Percentiles rank a stretch among this genome's conserved stretches.
These are phyloP conservation scores for Puccinia polysora DNA, from an alignment of 1,284 basidiomycete genomes.

Conservation along the genomic window DNA sequence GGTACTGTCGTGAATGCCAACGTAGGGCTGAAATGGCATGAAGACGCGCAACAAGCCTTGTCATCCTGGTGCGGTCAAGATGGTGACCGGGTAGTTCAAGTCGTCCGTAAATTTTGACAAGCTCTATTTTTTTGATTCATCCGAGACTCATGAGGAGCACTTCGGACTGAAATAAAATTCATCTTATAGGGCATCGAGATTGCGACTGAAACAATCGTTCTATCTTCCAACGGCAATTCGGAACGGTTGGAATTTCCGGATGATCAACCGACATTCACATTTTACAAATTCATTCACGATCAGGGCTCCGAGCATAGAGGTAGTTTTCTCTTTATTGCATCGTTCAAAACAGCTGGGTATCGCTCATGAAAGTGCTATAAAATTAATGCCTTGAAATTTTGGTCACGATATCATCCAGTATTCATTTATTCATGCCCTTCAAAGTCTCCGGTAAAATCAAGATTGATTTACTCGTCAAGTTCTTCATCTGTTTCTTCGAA, in stretches of 20 bases:
- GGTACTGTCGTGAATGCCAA: constrained; percentile 13
- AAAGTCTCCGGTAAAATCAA: constrained; percentile 36
- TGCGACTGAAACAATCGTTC: constrained; percentile 31
- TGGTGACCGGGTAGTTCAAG: constrained; percentile 17
- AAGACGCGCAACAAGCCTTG: constrained; percentile 31
- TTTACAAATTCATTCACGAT: constrained; percentile 20
- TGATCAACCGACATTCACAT: constrained; percentile 37
- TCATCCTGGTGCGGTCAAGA: constrained; percentile 24
- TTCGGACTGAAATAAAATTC: background rate
- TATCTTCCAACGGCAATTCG: constrained; percentile 22
- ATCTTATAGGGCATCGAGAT: constrained; percentile 26
- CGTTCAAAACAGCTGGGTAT: background rate
- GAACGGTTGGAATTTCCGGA: constrained; percentile 40
- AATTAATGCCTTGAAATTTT: too few relatives aligned
- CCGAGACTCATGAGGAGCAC: background rate
- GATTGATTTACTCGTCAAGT: constrained; percentile 39
- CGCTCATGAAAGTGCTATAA: background rate
- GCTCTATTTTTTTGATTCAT: background rate
- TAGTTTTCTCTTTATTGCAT: constrained; percentile 1
- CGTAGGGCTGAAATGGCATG: constrained; percentile 32
- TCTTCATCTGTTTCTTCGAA: constrained; percentile 31
- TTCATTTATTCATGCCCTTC: constrained; percentile 42
- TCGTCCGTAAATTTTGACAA: constrained; percentile 10
- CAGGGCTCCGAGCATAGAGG: constrained; percentile 10
- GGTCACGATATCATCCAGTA: too few relatives aligned